Percentiles rank a stretch among this genome's conserved stretches.
Conservation (phyloP, 2,329 filamentous ascomycete species). For the Celoporthe dispersa region DNA sequence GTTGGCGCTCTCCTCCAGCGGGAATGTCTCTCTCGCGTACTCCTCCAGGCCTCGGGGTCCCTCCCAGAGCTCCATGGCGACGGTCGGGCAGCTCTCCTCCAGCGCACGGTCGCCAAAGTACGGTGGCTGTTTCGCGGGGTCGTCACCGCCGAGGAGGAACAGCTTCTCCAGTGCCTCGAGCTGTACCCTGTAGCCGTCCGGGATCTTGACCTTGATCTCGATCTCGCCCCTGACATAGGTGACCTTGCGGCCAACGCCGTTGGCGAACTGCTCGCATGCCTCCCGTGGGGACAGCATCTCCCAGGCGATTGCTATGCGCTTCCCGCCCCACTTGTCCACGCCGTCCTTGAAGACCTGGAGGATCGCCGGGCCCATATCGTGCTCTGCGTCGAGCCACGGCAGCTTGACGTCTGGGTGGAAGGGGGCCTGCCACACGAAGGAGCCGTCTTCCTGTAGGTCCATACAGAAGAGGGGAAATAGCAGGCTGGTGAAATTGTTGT, state of each 20-base stretch:
- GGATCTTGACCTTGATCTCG: constrained; percentile 83
- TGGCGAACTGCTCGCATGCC: constrained; percentile 79
- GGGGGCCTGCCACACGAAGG: constrained; percentile 90
- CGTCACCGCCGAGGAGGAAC: constrained; percentile 55
- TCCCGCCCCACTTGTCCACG: constrained; percentile 77
- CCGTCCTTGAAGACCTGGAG: constrained; percentile 96
- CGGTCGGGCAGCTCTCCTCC: constrained; percentile 69
- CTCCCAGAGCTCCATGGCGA: constrained; percentile 86
- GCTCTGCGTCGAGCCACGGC: constrained; percentile 95
- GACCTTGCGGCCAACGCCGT: constrained; percentile 77
- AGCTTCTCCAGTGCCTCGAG: constrained; percentile 71
- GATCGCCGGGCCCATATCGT: constrained; percentile 90
- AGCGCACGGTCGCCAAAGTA: constrained; percentile 65
- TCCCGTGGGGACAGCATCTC: constrained; percentile 84
- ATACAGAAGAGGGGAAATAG: constrained; percentile 95
- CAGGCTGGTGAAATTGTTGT: constrained; percentile 97
- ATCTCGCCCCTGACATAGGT: constrained; percentile 79
- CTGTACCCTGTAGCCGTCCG: constrained; percentile 85
- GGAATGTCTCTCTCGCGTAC: constrained; percentile 92
- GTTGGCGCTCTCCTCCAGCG: constrained; percentile 92
- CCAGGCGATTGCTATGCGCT: constrained; percentile 84
- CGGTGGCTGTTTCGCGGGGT: constrained; percentile 61
- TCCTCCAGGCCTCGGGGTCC: constrained; percentile 89
- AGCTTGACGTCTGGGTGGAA: constrained; percentile 89
- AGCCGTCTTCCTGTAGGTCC: constrained; percentile 82